Evolutionary conservation across 306 rosid species (phyloP).

Genomic region (Oemleria cerasiformis): DNA sequence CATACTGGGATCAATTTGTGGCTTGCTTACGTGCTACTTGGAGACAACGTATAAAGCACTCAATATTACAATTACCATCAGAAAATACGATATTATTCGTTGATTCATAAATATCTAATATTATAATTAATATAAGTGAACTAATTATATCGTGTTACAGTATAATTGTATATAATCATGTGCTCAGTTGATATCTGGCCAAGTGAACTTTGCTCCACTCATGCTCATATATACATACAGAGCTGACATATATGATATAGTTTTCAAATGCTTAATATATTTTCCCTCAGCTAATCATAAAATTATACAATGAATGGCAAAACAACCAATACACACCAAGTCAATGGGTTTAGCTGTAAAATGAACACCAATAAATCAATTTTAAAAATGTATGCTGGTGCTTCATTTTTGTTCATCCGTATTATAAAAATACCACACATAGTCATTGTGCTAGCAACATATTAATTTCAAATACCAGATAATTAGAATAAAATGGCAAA

Average conservation of each 20-base stretch:
- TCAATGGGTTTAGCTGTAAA: not conserved
- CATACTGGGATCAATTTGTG: too few species aligned
- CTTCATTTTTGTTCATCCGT: not conserved
- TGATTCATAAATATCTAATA: too few species aligned
- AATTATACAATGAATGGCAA: too few species aligned
- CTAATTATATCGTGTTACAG: too few species aligned
- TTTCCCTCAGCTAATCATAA: too few species aligned
- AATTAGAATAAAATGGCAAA: constrained; percentile 39
- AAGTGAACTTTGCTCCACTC: not conserved
- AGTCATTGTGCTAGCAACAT: not conserved
- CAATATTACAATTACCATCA: not conserved
- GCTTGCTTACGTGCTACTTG: not conserved
- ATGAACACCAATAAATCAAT: too few species aligned
- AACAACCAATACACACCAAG: not conserved
- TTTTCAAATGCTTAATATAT: too few species aligned
- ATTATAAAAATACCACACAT: not conserved
- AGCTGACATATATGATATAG: too few species aligned
- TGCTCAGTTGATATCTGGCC: not conserved
- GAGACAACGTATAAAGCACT: not conserved
- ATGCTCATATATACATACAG: too few species aligned
- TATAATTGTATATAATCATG: not conserved
- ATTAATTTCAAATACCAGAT: not conserved
- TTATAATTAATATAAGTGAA: too few species aligned
- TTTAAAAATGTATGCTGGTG: not conserved
- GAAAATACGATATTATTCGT: too few species aligned